phyloP scores from a whole-genome alignment of 306 rosid genomes.

The Fragaria vesca region DNA sequence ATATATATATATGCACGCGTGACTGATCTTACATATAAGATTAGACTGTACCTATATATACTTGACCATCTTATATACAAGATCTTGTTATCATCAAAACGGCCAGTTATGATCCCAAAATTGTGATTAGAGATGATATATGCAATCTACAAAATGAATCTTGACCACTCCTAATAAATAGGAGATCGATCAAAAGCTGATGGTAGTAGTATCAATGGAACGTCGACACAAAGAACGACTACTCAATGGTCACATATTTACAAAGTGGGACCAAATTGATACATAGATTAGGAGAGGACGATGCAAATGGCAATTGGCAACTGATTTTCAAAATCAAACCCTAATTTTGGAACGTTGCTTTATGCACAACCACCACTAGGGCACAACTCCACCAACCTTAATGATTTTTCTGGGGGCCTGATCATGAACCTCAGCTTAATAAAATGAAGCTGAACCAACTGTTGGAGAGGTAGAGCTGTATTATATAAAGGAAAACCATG shows the following conservation, averaged over 20 bases:
- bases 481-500: slow-evolving; percentile 32
- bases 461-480: slow-evolving; percentile 5
- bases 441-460: slow-evolving; percentile 4
- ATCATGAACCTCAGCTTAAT: not conserved
- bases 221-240: not conserved
- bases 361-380: slow-evolving; percentile 16
- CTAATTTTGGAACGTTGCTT: not conserved
- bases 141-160: slow-evolving; percentile 13
- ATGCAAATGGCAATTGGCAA: not conserved
- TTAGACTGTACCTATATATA: not conserved
- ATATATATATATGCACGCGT: too few relatives aligned
- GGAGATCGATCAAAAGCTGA: not conserved
- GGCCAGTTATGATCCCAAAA: not conserved
- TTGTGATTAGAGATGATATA: slow-evolving; percentile 14
- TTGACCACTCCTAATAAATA: slow-evolving; percentile 11
- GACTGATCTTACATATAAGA: not conserved
- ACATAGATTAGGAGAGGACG: not conserved
- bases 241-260: not conserved
- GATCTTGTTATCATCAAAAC: not conserved
- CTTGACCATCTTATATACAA: not conserved
- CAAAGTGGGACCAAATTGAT: slow-evolving; percentile 5
- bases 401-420: slow-evolving; percentile 13
- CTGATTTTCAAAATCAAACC: not conserved
- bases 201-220: not conserved
- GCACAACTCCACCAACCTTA: slow-evolving; percentile 11